Base-by-base conservation (phyloP, 805 yeast species). In the Nakazawaea molendinolei region DNA sequence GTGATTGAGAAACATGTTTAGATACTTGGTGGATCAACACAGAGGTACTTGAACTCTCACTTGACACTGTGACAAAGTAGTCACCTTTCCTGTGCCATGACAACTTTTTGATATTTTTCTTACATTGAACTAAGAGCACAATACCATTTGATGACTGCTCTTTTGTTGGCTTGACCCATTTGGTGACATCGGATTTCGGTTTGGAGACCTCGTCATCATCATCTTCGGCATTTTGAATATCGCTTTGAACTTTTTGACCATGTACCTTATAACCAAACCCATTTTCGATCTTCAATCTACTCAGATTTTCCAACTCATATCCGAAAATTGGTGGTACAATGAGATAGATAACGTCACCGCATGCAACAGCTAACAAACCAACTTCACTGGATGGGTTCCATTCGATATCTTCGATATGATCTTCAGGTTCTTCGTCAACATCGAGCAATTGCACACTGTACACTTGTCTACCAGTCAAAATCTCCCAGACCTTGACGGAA, bases 81-180 rank as follows among this genome's bases (percentile, higher is more conserved):
- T 92, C 98, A 51, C 98, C 98, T 53, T 84, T 83, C 58, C 96
- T 73, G 60, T 92, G 98, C 98, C 98, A 92, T 46, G 95, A 74
- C 16, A 92, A 47, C 52, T 78, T 80, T 60, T 86, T 87, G 43
- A 90, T 75, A 1, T 84, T 71, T 30, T 61, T 60, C 30, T 59
- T 47, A n/a, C 60, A 51, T 39, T 72, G 65, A 36, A 82, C 74
- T 33, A 92, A 71, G 14, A 84, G 76, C 3, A 85, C 79, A 13
- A 87, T 77, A 38, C 95, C 95, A 35, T 72, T 64, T 23, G 55
- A 56, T 23, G 69, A 65, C 47, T 78, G 79, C 42, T 73, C 74
- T 33, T 72, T 58, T 3, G 76, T 65, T 29, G 97, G 95, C 44
- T 85, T 80, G 44, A 75, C 67, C 97, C 97, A 90, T 55, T 79